These are phyloP conservation scores for Hypholoma sublateritium DNA, from an alignment of 768 basidiomycete species.

Conservation along the genomic window DNA sequence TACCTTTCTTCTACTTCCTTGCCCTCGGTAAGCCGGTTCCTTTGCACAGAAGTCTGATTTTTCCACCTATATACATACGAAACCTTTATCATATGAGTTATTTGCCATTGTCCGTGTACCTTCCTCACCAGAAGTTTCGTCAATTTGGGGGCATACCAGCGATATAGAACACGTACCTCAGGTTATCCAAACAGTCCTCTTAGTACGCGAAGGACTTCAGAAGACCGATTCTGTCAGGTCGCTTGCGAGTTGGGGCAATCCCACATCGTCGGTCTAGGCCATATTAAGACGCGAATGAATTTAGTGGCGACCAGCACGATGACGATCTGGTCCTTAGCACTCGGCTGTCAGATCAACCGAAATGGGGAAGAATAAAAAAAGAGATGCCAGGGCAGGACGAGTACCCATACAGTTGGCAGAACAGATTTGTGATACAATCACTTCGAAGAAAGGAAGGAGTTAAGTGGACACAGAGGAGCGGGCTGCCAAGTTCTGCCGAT, in stretches of 20 bases:
- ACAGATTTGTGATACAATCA: conserved; percentile 19
- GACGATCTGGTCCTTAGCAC: background rate
- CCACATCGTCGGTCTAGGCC: conserved; percentile 13
- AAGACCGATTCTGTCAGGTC: conserved; percentile 17
- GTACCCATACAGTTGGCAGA: conserved; percentile 8
- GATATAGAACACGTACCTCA: conserved; percentile 2
- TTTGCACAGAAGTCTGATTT: background rate
- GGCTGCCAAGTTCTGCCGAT: conserved; percentile 5
- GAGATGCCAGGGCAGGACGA: conserved; percentile 7
- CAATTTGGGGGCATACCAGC: too few relatives aligned
- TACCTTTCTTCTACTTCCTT: background rate
- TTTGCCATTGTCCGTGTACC: too few relatives aligned
- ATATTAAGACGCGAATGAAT: conserved; percentile 6
- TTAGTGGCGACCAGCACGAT: conserved; percentile 6
- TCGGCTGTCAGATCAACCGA: conserved; percentile 5
- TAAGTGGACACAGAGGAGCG: conserved; percentile 3
- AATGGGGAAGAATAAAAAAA: conserved; percentile 8
- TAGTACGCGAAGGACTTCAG: conserved; percentile 13
- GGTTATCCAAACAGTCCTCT: conserved; percentile 14
- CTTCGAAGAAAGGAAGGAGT: conserved; percentile 7
- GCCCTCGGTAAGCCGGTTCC: background rate
- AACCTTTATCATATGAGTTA: too few relatives aligned
- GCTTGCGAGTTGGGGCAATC: conserved; percentile 11
- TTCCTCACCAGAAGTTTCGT: too few relatives aligned
- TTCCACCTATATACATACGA: too few relatives aligned